These are phyloP conservation scores for Aureobasidium sp. DNA, from an alignment of 2,329 filamentous ascomycete genomes.

Conservation along the genomic window DNA sequence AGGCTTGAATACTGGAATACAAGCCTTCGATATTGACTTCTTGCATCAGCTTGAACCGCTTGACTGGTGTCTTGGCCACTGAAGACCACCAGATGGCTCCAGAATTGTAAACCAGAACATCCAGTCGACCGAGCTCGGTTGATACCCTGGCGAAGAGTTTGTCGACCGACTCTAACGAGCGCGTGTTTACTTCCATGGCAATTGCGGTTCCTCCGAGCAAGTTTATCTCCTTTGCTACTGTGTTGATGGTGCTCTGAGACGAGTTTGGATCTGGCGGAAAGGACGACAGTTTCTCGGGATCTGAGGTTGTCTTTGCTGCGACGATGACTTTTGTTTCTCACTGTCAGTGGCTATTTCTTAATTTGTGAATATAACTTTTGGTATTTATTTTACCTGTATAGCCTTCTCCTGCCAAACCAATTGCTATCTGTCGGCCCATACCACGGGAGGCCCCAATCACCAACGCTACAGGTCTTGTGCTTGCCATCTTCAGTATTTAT, in stretches of 20 bases:
- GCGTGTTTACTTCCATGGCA: slow-evolving; percentile 56
- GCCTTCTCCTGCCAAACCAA: slow-evolving; percentile 62
- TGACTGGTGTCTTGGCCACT: slow-evolving; percentile 56
- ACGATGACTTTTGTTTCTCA: slow-evolving; percentile 52
- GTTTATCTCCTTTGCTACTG: slow-evolving; percentile 65
- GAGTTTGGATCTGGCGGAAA: slow-evolving; percentile 75
- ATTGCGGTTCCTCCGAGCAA: slow-evolving; percentile 55
- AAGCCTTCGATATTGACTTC: slow-evolving; percentile 65
- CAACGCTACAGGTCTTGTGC: slow-evolving; percentile 17
- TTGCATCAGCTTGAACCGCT: slow-evolving; percentile 56
- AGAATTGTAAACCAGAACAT: slow-evolving; percentile 73
- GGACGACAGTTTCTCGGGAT: slow-evolving; percentile 45
- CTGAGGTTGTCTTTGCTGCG: slow-evolving; percentile 64
- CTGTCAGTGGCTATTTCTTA: background rate
- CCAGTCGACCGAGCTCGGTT: slow-evolving; percentile 43
- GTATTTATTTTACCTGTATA: slow-evolving; percentile 51
- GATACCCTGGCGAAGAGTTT: background rate
- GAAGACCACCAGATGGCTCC: slow-evolving; percentile 81
- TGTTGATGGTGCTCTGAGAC: slow-evolving; percentile 65
- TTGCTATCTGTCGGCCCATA: slow-evolving; percentile 71
- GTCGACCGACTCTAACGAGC: background rate
- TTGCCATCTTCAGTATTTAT: background rate
- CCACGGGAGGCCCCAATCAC: slow-evolving; percentile 54
- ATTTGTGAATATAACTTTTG: background rate
- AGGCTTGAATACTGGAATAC: slow-evolving; percentile 61